phyloP scores from a whole-genome alignment of 164 flowering plant genomes.

The Brasenia schreberi region DNA sequence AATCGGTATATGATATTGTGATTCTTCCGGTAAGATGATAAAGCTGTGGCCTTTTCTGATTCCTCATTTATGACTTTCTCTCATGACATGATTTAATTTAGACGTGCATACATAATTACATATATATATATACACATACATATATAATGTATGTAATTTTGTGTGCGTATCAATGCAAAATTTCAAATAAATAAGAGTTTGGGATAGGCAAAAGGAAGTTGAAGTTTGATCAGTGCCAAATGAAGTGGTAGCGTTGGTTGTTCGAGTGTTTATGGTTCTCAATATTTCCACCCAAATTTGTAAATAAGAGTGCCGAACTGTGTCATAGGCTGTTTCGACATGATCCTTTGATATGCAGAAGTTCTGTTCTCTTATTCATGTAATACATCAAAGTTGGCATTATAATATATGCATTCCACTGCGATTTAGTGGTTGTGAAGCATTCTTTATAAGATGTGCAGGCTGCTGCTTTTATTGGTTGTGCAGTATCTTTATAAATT shows the following conservation, averaged over 20 bases:
- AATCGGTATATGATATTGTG: conserved; percentile 60
- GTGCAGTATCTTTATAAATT: background rate
- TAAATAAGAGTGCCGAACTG: no score
- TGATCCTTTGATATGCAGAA: background rate
- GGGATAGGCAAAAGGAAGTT: no score
- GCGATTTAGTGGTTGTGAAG: background rate
- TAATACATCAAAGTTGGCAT: background rate
- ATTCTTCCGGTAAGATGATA: conserved; percentile 71
- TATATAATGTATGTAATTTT: no score
- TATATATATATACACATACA: no score
- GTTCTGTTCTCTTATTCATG: background rate
- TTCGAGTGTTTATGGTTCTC: no score
- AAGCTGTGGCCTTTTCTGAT: background rate
- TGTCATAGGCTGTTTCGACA: no score
- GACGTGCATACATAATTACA: background rate
- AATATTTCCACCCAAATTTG: no score
- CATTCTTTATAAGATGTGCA: background rate
- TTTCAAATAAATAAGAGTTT: no score
- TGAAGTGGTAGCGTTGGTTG: no score
- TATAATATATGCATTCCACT: no score
- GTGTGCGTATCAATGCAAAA: background rate
- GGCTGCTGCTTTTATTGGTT: background rate
- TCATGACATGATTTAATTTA: background rate
- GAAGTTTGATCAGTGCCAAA: no score
- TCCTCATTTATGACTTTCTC: background rate